Evolutionary conservation across 306 rosid species (phyloP), one percentile per base, ranked within the genome.

Genomic region (Rosa chinensis): DNA sequence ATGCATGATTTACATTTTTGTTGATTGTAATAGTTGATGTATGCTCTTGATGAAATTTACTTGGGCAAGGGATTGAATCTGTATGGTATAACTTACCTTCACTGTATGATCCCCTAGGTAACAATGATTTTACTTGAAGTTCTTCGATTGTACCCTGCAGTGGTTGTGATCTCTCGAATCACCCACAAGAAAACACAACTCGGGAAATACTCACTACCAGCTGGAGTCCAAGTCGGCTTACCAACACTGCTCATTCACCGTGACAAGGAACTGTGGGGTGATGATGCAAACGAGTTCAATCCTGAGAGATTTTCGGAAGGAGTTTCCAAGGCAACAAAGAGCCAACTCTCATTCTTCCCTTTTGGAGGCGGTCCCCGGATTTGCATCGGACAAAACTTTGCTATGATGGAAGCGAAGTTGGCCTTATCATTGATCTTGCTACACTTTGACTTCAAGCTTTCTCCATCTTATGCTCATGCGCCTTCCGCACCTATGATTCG

Each of bases 351-450:
- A 16, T 88, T 72, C 72, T 55, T 89, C 8, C 93, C 96, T 1
- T 91, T 91, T 66, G 90, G 96, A 20, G 66, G 89, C 79, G 96
- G 90, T 72, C 93, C 92, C 23, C 73, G 96, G 47, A 80, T 86
- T 6, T 91, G 92, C 83, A 82, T 91, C 5, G 96, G 90, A 20
- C 90, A 86, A 82, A 89, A 86, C 74, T 91, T 86, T 74, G 43
- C 84, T 4, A 70, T 66, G 77, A 18, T 80, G 11, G 93, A 88
- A 52, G 90, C 89, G 7, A 90, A 90, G 66, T n/a, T 83, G 39
- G 85, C 62, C 1, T 25, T 90, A 39, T 81, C 91, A 3, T 44
- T 87, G 86, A 73, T 88, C 50, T 55, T 89, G 42, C 87, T 81
- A 35, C 52, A 18, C 32, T 88, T 86, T 47, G 75, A 89, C 4